Conservation (phyloP, 2,329 filamentous ascomycete species). For the Penicillium paneum region DNA sequence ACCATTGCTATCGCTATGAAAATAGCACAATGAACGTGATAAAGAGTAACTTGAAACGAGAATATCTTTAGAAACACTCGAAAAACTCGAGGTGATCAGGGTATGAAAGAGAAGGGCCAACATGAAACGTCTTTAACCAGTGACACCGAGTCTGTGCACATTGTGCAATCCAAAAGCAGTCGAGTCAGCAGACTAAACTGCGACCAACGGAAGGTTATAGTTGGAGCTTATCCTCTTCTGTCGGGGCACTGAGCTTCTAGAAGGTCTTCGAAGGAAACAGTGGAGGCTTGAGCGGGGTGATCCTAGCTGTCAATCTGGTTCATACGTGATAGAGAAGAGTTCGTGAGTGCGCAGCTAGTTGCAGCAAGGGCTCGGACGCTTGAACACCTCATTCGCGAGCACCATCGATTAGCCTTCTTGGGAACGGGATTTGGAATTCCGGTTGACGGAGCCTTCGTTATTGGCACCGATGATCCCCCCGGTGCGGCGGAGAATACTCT, state of each 20-base stretch:
- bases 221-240: conserved; percentile 1
- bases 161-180: neutral
- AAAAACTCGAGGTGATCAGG: conserved; percentile 2
- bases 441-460: neutral
- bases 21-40: conserved; percentile 6
- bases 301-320: conserved; percentile 15
- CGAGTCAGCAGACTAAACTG: conserved; percentile 6
- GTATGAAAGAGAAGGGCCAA: neutral
- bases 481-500: neutral
- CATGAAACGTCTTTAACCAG: conserved; percentile 7
- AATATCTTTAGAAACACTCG: conserved; percentile 15
- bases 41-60: conserved; percentile 8
- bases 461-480: neutral
- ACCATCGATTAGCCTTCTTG: conserved; percentile 2
- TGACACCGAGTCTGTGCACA: neutral
- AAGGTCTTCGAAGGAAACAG: neutral
- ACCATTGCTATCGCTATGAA: neutral
- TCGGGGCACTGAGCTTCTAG: neutral
- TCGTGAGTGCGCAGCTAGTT: neutral
- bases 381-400: conserved; percentile 1
- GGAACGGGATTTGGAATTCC: neutral
- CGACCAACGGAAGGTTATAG: neutral
- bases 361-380: conserved; percentile 9
- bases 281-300: neutral
- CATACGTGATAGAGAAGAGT: neutral